Conservation (phyloP, 176 grass and related monocot genomes). For the Avena eriantha region DNA sequence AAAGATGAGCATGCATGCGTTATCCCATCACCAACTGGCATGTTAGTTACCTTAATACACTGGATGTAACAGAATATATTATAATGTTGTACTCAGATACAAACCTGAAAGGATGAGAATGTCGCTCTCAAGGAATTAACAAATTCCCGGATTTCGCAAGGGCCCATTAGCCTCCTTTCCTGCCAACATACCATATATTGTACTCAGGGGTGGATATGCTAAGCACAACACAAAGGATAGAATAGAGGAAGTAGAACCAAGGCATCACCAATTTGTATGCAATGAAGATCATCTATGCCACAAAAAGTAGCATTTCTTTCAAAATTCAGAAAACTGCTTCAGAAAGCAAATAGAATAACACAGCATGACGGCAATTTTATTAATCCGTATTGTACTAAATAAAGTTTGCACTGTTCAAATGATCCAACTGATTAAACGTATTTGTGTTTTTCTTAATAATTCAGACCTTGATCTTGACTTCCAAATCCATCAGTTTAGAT, state of each 20-base stretch:
- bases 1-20: not conserved
- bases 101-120: slow-evolving; percentile 89
- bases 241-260: not conserved
- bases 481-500: not conserved
- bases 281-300: not conserved
- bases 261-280: slow-evolving; percentile 18
- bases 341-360: slow-evolving; percentile 2
- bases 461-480: not conserved
- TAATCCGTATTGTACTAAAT: not conserved
- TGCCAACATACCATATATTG: slow-evolving; percentile 22
- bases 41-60: not conserved
- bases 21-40: not conserved
- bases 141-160: slow-evolving; percentile 64
- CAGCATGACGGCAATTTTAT: not conserved
- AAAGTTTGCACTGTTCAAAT: not conserved
- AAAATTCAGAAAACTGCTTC: slow-evolving; percentile 25
- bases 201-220: not conserved
- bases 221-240: slow-evolving; percentile 11
- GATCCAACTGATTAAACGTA: not conserved
- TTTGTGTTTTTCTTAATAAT: not conserved
- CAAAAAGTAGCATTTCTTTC: not conserved
- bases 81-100: not conserved
- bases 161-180: slow-evolving; percentile 82
- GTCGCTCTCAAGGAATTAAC: slow-evolving; percentile 89
- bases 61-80: slow-evolving; percentile 17